Percentiles rank a stretch among this genome's conserved stretches.
Conservation (phyloP, 208 protist genomes). For the Leishmania tropica region DNA sequence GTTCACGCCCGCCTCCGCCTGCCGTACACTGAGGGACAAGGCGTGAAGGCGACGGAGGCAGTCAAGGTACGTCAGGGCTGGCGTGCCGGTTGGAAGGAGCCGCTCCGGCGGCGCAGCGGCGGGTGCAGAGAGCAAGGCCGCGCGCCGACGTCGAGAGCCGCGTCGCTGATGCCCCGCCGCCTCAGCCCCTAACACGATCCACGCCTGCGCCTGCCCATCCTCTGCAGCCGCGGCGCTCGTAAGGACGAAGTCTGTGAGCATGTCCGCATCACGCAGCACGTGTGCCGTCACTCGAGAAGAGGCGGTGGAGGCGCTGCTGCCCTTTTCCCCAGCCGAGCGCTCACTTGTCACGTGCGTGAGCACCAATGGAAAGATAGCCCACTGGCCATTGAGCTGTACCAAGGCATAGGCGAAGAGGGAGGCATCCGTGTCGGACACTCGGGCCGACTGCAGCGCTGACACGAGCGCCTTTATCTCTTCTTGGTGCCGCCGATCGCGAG, state of each 20-base stretch:
- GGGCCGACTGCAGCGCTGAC: constrained; percentile 19
- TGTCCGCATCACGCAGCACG: constrained; percentile 67
- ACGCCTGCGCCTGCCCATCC: constrained; percentile 51
- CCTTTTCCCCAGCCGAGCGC: constrained; percentile 1
- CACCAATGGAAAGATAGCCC: constrained; percentile 61
- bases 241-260: constrained; percentile 68
- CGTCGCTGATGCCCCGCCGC: constrained; percentile 14
- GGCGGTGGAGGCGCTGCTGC: not conserved
- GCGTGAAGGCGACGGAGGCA: constrained; percentile 32
- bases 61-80: constrained; percentile 75
- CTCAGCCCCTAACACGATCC: constrained; percentile 39
- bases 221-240: constrained; percentile 47
- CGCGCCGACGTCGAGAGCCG: constrained; percentile 20
- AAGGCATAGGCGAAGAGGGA: constrained; percentile 54
- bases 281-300: constrained; percentile 37
- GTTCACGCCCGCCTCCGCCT: constrained; percentile 27
- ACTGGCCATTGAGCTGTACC: constrained; percentile 52
- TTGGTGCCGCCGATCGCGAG: constrained; percentile 18
- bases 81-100: constrained; percentile 61
- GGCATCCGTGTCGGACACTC: constrained; percentile 23
- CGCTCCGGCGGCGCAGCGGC: constrained; percentile 27
- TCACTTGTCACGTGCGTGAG: constrained; percentile 30
- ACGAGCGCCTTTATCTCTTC: constrained; percentile 22
- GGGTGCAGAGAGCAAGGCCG: constrained; percentile 13
- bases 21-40: constrained; percentile 26